Evolutionary conservation across 345 rosid species (phyloP).

Genomic region (Angophora floribunda): DNA sequence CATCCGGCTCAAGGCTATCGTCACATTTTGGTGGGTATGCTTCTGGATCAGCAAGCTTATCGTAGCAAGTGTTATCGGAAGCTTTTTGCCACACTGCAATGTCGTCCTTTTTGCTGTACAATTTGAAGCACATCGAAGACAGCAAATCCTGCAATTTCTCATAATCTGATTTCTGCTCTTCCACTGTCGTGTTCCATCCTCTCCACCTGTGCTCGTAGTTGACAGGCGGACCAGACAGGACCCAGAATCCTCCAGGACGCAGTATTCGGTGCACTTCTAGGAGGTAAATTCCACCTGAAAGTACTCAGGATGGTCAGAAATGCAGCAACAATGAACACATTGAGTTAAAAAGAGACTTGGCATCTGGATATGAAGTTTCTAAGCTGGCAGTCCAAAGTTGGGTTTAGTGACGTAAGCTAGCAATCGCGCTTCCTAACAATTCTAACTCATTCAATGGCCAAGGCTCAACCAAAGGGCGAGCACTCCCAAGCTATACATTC

Average conservation of each 20-base stretch:
- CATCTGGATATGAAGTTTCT: neutral
- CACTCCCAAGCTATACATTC: neutral
- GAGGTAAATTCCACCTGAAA: slow-evolving; percentile 91
- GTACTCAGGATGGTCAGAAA: neutral
- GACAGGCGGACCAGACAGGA: slow-evolving; percentile 95
- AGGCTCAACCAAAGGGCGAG: neutral
- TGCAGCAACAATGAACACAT: neutral
- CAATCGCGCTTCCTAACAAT: neutral
- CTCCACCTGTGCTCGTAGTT: slow-evolving; percentile 87
- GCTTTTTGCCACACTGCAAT: slow-evolving; percentile 95
- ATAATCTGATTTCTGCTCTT: slow-evolving; percentile 81
- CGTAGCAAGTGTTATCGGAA: slow-evolving; percentile 58
- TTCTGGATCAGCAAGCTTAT: slow-evolving; percentile 55
- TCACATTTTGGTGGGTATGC: slow-evolving; percentile 89
- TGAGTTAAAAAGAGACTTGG: neutral
- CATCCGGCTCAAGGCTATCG: slow-evolving; percentile 93
- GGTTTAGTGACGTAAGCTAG: neutral
- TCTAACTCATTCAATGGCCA: neutral
- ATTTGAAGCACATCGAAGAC: slow-evolving; percentile 85
- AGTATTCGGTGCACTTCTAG: slow-evolving; percentile 84
- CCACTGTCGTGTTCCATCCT: slow-evolving; percentile 96
- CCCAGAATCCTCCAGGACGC: slow-evolving; percentile 99
- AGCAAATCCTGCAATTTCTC: slow-evolving; percentile 74
- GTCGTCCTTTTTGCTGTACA: slow-evolving; percentile 80
- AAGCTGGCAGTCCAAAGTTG: neutral